Conservation (phyloP, 75 land plant species). For the Azolla pinnata region DNA sequence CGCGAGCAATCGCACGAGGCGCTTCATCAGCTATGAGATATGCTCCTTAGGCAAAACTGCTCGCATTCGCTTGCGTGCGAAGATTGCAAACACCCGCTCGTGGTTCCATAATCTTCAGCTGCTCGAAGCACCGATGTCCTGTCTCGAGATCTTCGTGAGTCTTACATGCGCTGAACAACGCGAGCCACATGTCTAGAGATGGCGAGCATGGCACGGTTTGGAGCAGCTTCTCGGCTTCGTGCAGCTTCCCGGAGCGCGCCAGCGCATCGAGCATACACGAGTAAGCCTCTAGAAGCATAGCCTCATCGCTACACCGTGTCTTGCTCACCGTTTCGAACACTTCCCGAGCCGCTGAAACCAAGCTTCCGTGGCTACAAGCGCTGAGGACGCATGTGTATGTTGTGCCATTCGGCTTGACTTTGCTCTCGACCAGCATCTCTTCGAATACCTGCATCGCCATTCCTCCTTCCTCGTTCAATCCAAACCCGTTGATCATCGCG, state of each 20-base stretch:
- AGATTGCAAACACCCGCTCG: too few relatives aligned
- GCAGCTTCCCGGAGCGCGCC: constrained; percentile 24
- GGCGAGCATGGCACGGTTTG: constrained; percentile 9
- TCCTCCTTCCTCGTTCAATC: constrained; percentile 17
- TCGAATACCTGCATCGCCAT: constrained; percentile 13
- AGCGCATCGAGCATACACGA: constrained; percentile 31
- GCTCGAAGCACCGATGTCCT: constrained; percentile 12
- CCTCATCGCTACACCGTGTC: constrained; percentile 7
- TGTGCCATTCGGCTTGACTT: constrained; percentile 20
- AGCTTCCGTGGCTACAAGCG: constrained; percentile 34
- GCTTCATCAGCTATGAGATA: too few relatives aligned
- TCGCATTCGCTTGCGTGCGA: too few relatives aligned
- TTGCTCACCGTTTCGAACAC: constrained; percentile 19
- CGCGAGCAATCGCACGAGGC: too few relatives aligned
- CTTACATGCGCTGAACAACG: constrained; percentile 22
- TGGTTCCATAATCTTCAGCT: constrained; percentile 22
- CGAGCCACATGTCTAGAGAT: constrained; percentile 17
- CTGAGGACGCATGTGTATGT: constrained; percentile 29
- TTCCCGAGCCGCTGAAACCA: constrained; percentile 23
- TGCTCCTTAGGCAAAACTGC: too few relatives aligned
- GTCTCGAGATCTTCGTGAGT: constrained; percentile 18
- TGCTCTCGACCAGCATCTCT: constrained; percentile 15
- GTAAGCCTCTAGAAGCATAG: constrained; percentile 20
- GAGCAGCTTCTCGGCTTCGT: constrained; percentile 17
- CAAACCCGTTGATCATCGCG: constrained; percentile 30